Evolutionary conservation across 768 basidiomycete genomes (phyloP).

Genomic region (Fomitopsis serialis): DNA sequence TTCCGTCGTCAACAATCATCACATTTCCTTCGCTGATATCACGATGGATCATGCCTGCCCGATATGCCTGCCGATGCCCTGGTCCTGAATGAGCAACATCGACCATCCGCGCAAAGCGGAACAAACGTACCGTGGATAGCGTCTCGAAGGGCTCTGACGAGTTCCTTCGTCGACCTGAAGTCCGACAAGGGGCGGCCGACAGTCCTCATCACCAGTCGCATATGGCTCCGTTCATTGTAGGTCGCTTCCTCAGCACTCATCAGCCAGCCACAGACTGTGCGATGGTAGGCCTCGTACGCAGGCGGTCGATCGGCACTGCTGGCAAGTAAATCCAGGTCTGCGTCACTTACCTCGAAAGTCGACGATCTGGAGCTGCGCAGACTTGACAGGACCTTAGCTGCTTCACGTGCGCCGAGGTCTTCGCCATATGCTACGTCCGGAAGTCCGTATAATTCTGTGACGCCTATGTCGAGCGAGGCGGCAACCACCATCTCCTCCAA

Average conservation of each 20-base stretch:
- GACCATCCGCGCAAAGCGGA: too few species aligned
- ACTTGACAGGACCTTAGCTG: too few species aligned
- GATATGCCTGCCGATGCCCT: conserved; percentile 1
- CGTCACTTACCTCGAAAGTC: too few species aligned
- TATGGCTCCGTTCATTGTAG: conserved; percentile 7
- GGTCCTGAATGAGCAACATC: too few species aligned
- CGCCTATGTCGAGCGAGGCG: too few species aligned
- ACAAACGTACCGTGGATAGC: conserved; percentile 5
- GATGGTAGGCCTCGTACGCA: neutral
- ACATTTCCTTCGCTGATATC: conserved; percentile 10
- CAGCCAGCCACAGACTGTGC: neutral
- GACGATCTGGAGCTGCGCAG: too few species aligned
- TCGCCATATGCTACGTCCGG: too few species aligned
- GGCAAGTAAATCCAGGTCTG: too few species aligned
- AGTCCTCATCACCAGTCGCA: conserved; percentile 11
- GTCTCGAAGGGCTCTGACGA: conserved; percentile 9
- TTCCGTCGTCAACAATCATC: neutral
- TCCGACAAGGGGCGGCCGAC: conserved; percentile 3
- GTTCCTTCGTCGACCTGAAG: conserved; percentile 6
- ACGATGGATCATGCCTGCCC: conserved; percentile 1
- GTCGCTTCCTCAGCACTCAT: neutral
- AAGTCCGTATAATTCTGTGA: too few species aligned
- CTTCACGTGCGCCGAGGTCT: too few species aligned
- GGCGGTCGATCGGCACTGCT: too few species aligned
- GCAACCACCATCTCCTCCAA: too few species aligned